These are phyloP conservation scores for Endothia cerciana DNA, from an alignment of 2,329 filamentous ascomycete genomes.

Conservation along the genomic window DNA sequence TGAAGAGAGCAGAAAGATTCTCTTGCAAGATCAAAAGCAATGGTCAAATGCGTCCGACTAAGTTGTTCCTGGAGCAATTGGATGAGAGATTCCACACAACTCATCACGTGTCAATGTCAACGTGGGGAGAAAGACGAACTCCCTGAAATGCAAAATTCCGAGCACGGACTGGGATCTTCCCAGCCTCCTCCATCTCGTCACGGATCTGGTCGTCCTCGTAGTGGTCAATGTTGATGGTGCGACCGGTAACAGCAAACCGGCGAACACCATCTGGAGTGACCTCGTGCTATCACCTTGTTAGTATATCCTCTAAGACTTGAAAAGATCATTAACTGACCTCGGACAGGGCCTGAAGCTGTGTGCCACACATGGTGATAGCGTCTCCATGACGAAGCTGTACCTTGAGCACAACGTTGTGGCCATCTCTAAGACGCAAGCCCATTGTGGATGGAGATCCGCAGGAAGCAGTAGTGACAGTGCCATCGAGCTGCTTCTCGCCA, in stretches of 20 bases:
- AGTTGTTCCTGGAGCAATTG: no score
- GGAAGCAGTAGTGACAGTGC: conserved; percentile 64
- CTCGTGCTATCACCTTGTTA: conserved; percentile 32
- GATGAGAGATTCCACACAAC: background rate
- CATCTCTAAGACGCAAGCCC: conserved; percentile 39
- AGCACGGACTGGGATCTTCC: conserved; percentile 12
- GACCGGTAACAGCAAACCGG: conserved; percentile 23
- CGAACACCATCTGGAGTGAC: conserved; percentile 12
- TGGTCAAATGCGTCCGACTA: no score
- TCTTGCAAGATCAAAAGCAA: no score
- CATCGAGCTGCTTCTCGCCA: conserved; percentile 64
- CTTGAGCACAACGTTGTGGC: conserved; percentile 39
- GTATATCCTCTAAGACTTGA: background rate
- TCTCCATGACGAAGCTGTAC: conserved; percentile 63
- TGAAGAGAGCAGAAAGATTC: no score
- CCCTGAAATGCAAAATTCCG: background rate
- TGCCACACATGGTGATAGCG: conserved; percentile 60
- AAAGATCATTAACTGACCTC: conserved; percentile 44
- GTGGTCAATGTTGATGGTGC: conserved; percentile 19
- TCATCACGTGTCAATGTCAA: background rate
- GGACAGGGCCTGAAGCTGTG: conserved; percentile 60
- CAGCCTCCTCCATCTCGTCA: conserved; percentile 1
- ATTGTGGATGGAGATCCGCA: conserved; percentile 63
- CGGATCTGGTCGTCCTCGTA: conserved; percentile 9
- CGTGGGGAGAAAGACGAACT: background rate